phyloP scores from a whole-genome alignment of 2,329 filamentous ascomycete species.

The Cercospora nicotianae region DNA sequence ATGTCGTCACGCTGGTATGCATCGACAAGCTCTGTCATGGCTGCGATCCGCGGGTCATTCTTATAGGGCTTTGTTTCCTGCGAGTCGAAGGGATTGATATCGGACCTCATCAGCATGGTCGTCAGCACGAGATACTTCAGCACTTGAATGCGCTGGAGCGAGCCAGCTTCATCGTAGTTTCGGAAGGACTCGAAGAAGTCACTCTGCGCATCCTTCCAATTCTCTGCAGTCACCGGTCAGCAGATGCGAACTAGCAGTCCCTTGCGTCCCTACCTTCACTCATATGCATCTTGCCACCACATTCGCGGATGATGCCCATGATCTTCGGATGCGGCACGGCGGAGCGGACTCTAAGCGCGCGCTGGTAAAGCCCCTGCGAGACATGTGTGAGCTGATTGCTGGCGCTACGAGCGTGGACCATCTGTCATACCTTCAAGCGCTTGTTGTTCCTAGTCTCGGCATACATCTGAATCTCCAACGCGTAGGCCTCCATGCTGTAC shows the following conservation, averaged over 20 bases:
- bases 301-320: constrained; percentile 98
- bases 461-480: constrained; percentile 98
- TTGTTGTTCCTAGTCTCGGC: constrained; percentile 97
- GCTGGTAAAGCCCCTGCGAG: constrained; percentile 72
- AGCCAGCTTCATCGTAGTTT: constrained; percentile 97
- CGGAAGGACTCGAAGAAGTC: constrained; percentile 99
- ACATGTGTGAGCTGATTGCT: constrained; percentile 19
- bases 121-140: constrained; percentile 95
- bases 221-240: constrained; percentile 58
- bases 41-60: constrained; percentile 88
- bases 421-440: constrained; percentile 68
- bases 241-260: constrained; percentile 19
- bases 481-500: constrained; percentile 92
- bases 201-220: constrained; percentile 94
- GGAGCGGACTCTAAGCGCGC: constrained; percentile 88
- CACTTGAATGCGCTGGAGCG: constrained; percentile 92
- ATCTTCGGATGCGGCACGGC: constrained; percentile 98
- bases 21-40: constrained; percentile 96
- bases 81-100: constrained; percentile 98
- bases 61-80: constrained; percentile 99
- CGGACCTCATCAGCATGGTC: constrained; percentile 97
- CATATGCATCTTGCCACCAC: constrained; percentile 99
- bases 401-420: constrained; percentile 12
- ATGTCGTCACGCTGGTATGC: constrained; percentile 96
- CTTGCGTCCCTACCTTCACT: constrained; percentile 63